Evolutionary conservation across 768 basidiomycete species (phyloP), one percentile per base, ranked within the genome.

Genomic region (Lactarius indigo): DNA sequence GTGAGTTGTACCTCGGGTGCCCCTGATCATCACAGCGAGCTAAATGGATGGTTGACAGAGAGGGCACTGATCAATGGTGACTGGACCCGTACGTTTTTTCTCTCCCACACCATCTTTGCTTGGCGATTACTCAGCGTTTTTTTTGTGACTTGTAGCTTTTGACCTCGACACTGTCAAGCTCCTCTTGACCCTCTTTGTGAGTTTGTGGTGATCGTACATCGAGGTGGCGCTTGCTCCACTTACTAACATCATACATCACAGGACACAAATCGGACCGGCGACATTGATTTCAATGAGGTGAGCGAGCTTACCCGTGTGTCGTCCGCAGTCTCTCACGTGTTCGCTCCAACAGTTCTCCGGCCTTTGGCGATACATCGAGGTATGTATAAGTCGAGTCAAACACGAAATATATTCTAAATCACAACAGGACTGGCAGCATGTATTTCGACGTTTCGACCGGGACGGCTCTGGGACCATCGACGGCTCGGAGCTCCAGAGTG

Each of bases 101-200:
- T 31, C 18, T 15, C 37, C 26, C 9, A 42, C 20, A 37, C 1
- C 7, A 3, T 3, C 39, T 35, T 15, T 37, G 7, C 23, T 37
- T 12, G 5, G 5, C 17, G 23, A 50, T 47, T 23, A 47, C 54
- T 31, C 31, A 56, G 2, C 15, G 23, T 63, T 12, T 54, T 41
- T 12, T 54, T 42, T 15, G 17, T 31, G 6, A 12, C 17, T 44
- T 41, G 15, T 60, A 91, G 91, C 87, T 12, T 94, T 94, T 72
- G 92, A 93, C 77, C 77, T 91, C 64, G 92, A 93, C 73, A 94
- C 92, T n/a, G 89, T 93, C 74, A 92, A 91, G 79, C 81, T 92
- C 41, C 79, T 93, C 68, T 91, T 94, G 88, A 80, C 81, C 37
- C 83, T 93, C 68, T 94, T 94, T 75, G 91, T 91, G 59, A 72